Evolutionary conservation across 2,329 filamentous ascomycete genomes (phyloP).

Genomic region (Apiospora marii): DNA sequence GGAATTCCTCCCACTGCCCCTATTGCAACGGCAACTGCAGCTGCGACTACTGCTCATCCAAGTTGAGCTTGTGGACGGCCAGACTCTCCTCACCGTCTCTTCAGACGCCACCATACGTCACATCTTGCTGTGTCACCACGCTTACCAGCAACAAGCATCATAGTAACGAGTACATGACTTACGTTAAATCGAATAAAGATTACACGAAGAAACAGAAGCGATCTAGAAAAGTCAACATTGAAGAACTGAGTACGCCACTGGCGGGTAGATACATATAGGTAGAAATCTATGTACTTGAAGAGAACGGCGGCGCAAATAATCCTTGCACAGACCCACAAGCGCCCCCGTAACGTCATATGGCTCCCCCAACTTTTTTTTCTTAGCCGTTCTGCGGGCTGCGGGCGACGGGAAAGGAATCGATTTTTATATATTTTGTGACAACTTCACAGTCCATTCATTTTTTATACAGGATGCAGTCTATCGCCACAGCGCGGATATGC

Average conservation of each 20-base stretch:
- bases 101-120: not conserved
- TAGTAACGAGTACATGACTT: too few species aligned
- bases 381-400: not conserved
- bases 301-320: not conserved
- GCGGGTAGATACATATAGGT: not conserved
- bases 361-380: constrained; percentile 10
- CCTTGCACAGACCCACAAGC: constrained; percentile 14
- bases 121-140: not conserved
- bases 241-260: not conserved
- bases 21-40: not conserved
- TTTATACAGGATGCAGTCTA: constrained; percentile 24
- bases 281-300: not conserved
- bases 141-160: not conserved
- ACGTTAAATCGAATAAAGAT: not conserved
- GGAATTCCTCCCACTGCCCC: not conserved
- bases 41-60: not conserved
- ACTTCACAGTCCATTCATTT: not conserved
- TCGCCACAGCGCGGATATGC: constrained; percentile 31
- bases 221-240: not conserved
- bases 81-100: not conserved
- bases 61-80: not conserved
- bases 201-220: not conserved
- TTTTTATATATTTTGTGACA: not conserved
- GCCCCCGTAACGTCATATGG: constrained; percentile 19
- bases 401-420: not conserved